phyloP scores from a whole-genome alignment of 2,329 filamentous ascomycete genomes.

The Neonectria magnoliae region DNA sequence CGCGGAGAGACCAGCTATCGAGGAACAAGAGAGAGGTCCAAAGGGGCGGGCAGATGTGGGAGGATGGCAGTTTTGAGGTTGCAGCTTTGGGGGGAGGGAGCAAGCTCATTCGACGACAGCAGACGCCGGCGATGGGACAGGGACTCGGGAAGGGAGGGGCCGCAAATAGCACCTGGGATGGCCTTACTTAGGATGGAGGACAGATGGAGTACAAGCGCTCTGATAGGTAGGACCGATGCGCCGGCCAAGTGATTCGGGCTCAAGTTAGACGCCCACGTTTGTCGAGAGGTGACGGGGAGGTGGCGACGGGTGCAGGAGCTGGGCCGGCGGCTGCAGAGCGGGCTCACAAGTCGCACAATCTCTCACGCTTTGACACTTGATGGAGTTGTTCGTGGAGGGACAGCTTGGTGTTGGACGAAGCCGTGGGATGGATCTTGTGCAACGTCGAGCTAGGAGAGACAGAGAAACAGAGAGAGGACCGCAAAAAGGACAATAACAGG shows the following conservation, averaged over 20 bases:
- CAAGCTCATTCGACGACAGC: constrained; percentile 46
- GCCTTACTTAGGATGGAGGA: constrained; percentile 40
- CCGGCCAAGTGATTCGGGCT: constrained; percentile 37
- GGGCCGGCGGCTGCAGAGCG: constrained; percentile 29
- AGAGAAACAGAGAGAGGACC: too few relatives aligned
- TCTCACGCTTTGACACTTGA: constrained; percentile 5
- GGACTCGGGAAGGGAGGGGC: constrained; percentile 37
- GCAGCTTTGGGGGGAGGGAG: constrained; percentile 41
- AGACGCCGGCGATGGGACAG: constrained; percentile 51
- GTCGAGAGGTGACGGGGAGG: constrained; percentile 19
- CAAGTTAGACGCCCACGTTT: constrained; percentile 42
- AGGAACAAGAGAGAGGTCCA: constrained; percentile 52
- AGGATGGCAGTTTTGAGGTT: constrained; percentile 62
- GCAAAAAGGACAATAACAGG: not conserved
- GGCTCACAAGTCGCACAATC: constrained; percentile 15
- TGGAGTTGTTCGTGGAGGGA: not conserved
- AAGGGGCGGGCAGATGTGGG: constrained; percentile 51
- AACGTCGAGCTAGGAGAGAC: not conserved
- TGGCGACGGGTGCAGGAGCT: constrained; percentile 22
- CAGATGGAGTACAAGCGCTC: constrained; percentile 32
- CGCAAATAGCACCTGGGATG: constrained; percentile 40
- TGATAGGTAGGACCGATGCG: constrained; percentile 44
- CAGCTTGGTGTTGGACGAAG: not conserved
- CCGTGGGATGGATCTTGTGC: not conserved
- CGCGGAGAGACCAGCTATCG: constrained; percentile 67